Conservation (phyloP, 805 yeast species). For the Candida pini region DNA sequence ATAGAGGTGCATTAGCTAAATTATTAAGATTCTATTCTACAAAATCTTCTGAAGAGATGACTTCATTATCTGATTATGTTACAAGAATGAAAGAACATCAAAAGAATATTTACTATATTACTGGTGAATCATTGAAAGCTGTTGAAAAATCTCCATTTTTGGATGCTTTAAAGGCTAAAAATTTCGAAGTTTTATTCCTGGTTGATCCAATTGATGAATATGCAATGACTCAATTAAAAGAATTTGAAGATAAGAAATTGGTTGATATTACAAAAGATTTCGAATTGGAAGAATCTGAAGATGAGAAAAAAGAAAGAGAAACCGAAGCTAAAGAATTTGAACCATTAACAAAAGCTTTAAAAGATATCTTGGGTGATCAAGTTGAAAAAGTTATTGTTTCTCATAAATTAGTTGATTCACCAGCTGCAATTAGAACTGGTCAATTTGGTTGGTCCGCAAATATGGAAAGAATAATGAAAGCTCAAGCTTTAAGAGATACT, state of each 20-base stretch:
- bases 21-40: slow-evolving; percentile 96
- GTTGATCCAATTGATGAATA: slow-evolving; percentile 99
- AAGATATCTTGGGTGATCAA: slow-evolving; percentile 96
- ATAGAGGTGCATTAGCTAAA: slow-evolving; percentile 94
- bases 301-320: slow-evolving; percentile 94
- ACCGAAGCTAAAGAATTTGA: slow-evolving; percentile 88
- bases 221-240: slow-evolving; percentile 98
- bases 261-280: slow-evolving; percentile 99
- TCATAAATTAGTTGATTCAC: slow-evolving; percentile 94
- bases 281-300: slow-evolving; percentile 97
- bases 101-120: slow-evolving; percentile 98
- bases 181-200: slow-evolving; percentile 95
- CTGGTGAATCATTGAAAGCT: slow-evolving; percentile 97
- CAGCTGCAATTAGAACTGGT: slow-evolving; percentile 99
- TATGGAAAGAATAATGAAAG: slow-evolving; percentile 99
- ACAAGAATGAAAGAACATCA: slow-evolving; percentile 99
- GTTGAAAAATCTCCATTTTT: slow-evolving; percentile 99
- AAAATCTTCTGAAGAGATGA: slow-evolving; percentile 88
- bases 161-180: slow-evolving; percentile 97
- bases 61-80: slow-evolving; percentile 94
- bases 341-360: slow-evolving; percentile 90
- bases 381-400: slow-evolving; percentile 99
- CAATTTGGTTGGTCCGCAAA: slow-evolving; percentile 99
- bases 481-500: slow-evolving; percentile 98
- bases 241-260: slow-evolving; percentile 97